Evolutionary conservation across 1,139 yeast species (phyloP).

Genomic region (Diutina neorugosa): DNA sequence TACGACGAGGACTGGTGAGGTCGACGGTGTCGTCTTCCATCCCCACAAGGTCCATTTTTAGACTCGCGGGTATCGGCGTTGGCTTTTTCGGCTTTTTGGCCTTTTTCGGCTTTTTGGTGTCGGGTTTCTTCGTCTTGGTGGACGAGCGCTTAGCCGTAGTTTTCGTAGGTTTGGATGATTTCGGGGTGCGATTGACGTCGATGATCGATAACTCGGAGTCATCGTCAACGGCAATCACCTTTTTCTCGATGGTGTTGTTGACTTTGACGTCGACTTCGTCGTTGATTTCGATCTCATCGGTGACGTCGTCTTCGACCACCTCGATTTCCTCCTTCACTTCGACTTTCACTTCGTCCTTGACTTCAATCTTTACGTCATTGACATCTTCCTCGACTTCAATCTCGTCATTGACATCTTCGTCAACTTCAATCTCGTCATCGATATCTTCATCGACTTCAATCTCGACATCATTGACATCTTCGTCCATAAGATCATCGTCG

Average conservation of each 20-base stretch:
- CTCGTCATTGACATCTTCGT: not conserved
- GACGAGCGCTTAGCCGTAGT: not conserved
- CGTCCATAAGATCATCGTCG: too few relatives aligned
- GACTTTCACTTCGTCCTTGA: not conserved
- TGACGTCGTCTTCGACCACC: not conserved
- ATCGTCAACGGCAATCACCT: not conserved
- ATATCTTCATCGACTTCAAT: not conserved
- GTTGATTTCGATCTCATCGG: not conserved
- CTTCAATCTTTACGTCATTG: not conserved
- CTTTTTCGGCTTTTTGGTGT: not conserved
- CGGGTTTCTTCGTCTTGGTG: not conserved
- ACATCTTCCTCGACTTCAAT: not conserved
- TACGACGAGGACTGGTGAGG: not conserved
- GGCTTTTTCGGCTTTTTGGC: not conserved
- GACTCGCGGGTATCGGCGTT: not conserved
- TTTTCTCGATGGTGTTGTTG: not conserved
- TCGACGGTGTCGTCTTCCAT: not conserved
- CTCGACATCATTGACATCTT: not conserved
- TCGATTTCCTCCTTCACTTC: not conserved
- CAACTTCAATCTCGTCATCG: not conserved
- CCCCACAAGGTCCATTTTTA: conserved; percentile 1
- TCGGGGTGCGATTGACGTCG: not conserved
- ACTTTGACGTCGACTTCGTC: not conserved
- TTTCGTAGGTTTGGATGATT: not conserved
- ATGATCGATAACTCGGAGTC: not conserved